Evolutionary conservation across 2,329 filamentous ascomycete genomes (phyloP), one percentile per base, ranked within the genome.

Genomic region (Tolypocladium capitatum): DNA sequence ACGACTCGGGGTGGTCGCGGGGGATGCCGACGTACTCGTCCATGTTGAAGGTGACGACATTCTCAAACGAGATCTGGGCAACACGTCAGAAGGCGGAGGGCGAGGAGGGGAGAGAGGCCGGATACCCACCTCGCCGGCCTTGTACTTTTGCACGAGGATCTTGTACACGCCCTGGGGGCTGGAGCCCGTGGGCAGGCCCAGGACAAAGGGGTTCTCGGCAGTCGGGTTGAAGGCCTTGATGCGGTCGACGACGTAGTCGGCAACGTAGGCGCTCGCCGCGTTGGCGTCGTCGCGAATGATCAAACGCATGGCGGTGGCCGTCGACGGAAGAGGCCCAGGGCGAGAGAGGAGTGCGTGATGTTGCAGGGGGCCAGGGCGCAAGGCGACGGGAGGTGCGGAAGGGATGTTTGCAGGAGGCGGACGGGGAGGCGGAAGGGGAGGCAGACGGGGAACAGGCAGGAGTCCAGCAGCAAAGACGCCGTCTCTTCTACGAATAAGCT

Each of bases 31-130:
- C 85, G 60, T 94, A 94, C 68, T 94, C 87, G 67, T 94, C 87
- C 87, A 92, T 92, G 67, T 92, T 92, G 74, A 94, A 94, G 27
- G 87, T 94, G 61, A 92, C 78, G 59, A 94, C 86, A 83, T 94
- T 79, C 60, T 83, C 81, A 63, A 94, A 94, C 1, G 86, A 91
- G 59, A 94, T 81, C 61, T 86, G 16, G 5, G 6, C 30, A 45
- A 10, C 47, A 14, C 20, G 61, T 40, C 20, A 31, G 33, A 7
- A 8, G 43, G 27, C 27, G 27, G 27, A 27, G 10, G 24, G 10
- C 8, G 11, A 45, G 20, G 20, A 28, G 16, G 20, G 16, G 34
- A 43, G 14, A 59, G 49, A 66, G 21, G 45, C 11, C 21, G 20
- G 16, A 13, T 13, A 52, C 67, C 50, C 63, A 75, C 72, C 59